Evolutionary conservation across 441 rosid species (phyloP).

Genomic region (Cnidoscolus chayamansa): DNA sequence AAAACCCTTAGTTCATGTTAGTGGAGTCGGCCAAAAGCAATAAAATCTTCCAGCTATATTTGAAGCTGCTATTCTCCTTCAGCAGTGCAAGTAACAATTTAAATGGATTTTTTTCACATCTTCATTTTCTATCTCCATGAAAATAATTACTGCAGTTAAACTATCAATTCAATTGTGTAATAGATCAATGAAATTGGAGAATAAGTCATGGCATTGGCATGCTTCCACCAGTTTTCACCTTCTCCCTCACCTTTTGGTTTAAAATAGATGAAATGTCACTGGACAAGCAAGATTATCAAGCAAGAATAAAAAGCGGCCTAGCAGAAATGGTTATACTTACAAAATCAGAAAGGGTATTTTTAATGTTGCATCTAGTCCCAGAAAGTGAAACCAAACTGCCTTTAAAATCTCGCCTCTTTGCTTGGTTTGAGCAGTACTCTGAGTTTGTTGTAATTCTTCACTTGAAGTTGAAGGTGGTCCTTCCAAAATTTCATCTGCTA

Average conservation of each 20-base stretch:
- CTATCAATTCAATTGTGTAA: neutral
- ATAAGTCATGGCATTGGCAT: neutral
- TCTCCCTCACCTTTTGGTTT: neutral
- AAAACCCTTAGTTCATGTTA: neutral
- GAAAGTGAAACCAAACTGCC: slow-evolving; percentile 48
- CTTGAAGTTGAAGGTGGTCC: slow-evolving; percentile 40
- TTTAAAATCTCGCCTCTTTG: slow-evolving; percentile 38
- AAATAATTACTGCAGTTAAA: slow-evolving; percentile 1
- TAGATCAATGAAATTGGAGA: neutral
- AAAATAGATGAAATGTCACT: neutral
- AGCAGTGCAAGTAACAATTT: neutral
- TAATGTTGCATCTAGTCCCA: slow-evolving; percentile 66
- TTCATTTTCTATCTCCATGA: neutral
- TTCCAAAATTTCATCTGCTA: slow-evolving; percentile 43
- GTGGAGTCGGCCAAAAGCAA: neutral
- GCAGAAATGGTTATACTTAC: slow-evolving; percentile 51
- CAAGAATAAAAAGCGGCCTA: neutral
- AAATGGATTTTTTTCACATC: neutral
- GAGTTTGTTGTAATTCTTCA: slow-evolving; percentile 35
- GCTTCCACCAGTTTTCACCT: neutral
- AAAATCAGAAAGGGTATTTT: slow-evolving; percentile 68
- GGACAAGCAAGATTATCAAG: neutral
- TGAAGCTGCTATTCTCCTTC: slow-evolving; percentile 5
- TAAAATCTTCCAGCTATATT: neutral
- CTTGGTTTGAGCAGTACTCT: slow-evolving; percentile 30